Base-by-base conservation (phyloP, 441 rosid species). In the Erodium chrysanthum region DNA sequence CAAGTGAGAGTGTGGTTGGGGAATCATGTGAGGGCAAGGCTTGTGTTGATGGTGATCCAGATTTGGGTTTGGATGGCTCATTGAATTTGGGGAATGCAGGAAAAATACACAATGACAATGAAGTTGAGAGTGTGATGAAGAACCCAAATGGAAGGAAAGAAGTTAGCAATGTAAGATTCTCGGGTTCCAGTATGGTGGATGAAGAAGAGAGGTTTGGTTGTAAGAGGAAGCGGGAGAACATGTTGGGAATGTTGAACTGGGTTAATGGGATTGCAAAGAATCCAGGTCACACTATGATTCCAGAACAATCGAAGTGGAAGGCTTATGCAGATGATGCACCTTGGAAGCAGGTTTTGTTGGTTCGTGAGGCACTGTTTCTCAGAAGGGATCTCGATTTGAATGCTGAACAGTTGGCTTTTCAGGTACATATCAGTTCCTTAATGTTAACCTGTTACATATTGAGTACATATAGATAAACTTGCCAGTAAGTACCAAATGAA, bases 271-370 rank as follows among this genome's bases (percentile, higher is more conserved):
- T 80, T 73, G 96, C 97, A 0, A 83, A 77, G 74, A 69, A 85
- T 78, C 97, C 96, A 2, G 85, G 84, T 72, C 76, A 83, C 67
- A 68, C 71, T 0, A 68, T 72, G 17, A 66, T 86, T 73, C 96
- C 95, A 0, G 89, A 86, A 37, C 76, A 73, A 61, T 76, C 92
- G n/a, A 84, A 84, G 63, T 93, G 95, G 98, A 86, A 70, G 12
- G 74, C 74, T 62, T 82, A 74, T 73, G 89, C 84, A 66, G 83
- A 68, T 67, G 89, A 81, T 23, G 82, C 81, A 73, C 68, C 79
- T 5, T 89, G 98, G 98, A 91, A 81, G 82, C 90, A 83, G 77
- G 82, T 83, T 67, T 81, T 93, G 71, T 70, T 78, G 78, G 82
- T 77, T 75, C 83, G 96, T 5, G 90, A 90, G 33, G 77, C 80